Evolutionary conservation across 768 basidiomycete genomes (phyloP), one percentile per base, ranked within the genome.

Genomic region (Leccinum truebloodii): DNA sequence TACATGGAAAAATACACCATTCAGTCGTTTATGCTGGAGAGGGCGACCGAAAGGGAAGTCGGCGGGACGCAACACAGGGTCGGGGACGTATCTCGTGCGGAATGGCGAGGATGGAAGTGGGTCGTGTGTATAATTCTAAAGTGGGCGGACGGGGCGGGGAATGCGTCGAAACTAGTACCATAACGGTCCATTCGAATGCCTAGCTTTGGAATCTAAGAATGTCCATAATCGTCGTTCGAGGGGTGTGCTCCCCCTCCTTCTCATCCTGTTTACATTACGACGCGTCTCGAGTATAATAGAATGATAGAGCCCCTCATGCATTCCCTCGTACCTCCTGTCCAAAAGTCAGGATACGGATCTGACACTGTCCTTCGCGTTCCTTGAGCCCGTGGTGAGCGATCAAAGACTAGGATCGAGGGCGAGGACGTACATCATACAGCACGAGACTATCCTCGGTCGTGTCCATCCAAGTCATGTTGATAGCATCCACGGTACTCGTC

Each of bases 1-100:
- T 90, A 92, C 65, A 92, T 90, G 0, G 91, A 2, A 3, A 77
- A 87, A 53, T 91, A 89, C 66, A 86, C 88, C 2, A 79, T 92
- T 32, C 79, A 86, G 56, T 75, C 84, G 32, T 4, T 32, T 34
- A 34, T 34, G 4, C 60, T 85, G 8, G 80, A 82, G 28, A 76
- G 70, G 35, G 74, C 78, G 7, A 53, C 65, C 18, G 89, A 90
- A 67, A 80, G 76, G 62, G 79, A 83, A 55, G 77, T 81, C 18
- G 67, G 61, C 7, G 82, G 81, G 8, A 60, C 61, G 0, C 65
- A 57, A 16, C 64, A 69, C 35, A 81, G 85, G 50, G 50, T 64
- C 6, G 90, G 89, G 89, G 75, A 78, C 55, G 78, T 86, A 10
- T 68, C 74, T 9, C 75, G 80, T 46, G 81, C 76, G 0, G 82